A percentile compares a stretch with the other conserved stretches of the same genome.
Conservation (phyloP, 2,329 filamentous ascomycete genomes). For the Penicillium frequentans region DNA sequence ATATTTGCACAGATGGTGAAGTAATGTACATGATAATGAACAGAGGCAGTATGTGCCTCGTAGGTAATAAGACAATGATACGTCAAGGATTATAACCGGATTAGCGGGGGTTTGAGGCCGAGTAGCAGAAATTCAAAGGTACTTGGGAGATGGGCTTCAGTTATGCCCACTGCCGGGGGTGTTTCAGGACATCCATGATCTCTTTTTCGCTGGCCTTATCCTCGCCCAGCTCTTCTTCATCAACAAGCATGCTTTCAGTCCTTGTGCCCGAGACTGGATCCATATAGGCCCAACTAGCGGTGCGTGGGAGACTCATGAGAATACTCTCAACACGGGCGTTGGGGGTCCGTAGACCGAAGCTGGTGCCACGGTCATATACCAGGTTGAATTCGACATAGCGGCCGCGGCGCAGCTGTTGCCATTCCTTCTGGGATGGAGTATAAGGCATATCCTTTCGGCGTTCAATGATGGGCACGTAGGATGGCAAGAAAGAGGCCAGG, state of each 20-base stretch:
- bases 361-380: constrained; percentile 91
- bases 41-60: not conserved
- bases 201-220: constrained; percentile 64
- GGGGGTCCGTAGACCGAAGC: constrained; percentile 90
- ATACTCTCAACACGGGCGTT: constrained; percentile 94
- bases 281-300: constrained; percentile 96
- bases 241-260: constrained; percentile 49
- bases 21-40: constrained; percentile 6
- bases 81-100: not conserved
- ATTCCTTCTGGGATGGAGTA: constrained; percentile 82
- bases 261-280: constrained; percentile 56
- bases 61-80: constrained; percentile 1
- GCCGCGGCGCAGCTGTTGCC: constrained; percentile 94
- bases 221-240: constrained; percentile 34
- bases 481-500: constrained; percentile 82
- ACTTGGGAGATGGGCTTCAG: not conserved
- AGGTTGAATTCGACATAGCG: constrained; percentile 98
- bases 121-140: not conserved
- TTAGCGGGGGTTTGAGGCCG: not conserved
- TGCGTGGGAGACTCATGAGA: constrained; percentile 91
- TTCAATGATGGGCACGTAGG: constrained; percentile 86
- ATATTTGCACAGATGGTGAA: not conserved
- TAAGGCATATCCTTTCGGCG: constrained; percentile 90
- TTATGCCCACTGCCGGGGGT: constrained; percentile 62
- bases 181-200: constrained; percentile 69